Conservation (phyloP, 495 filamentous ascomycete genomes). For the Symbiotaphrina buchneri region DNA sequence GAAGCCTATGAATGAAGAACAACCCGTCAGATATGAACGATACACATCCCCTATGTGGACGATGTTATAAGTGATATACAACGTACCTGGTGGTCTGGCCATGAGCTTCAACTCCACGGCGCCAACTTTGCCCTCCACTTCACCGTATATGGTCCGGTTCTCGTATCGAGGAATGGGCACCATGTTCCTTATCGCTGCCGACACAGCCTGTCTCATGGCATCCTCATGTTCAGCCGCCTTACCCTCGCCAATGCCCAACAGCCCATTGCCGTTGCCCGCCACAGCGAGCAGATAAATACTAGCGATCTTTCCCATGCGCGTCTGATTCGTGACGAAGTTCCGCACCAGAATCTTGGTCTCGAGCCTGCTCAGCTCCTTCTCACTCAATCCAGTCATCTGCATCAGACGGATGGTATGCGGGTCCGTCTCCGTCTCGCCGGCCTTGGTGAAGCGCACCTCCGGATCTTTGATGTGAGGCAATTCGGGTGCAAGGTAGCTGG, state of each 20-base stretch:
- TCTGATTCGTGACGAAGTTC: conserved; percentile 73
- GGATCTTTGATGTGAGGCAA: conserved; percentile 12
- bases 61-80: conserved; percentile 1
- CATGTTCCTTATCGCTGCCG: conserved; percentile 69
- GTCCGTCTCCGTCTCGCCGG: conserved; percentile 21
- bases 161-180: conserved; percentile 75
- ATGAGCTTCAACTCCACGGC: conserved; percentile 61
- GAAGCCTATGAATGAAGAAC: conserved; percentile 36
- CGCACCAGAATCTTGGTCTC: conserved; percentile 40
- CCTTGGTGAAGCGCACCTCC: conserved; percentile 4
- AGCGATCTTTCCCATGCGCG: conserved; percentile 77
- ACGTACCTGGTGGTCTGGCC: conserved; percentile 69
- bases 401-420: conserved; percentile 34
- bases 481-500: conserved; percentile 20
- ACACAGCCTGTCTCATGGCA: conserved; percentile 39
- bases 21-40: not conserved
- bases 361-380: conserved; percentile 28
- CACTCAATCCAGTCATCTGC: conserved; percentile 42
- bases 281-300: conserved; percentile 47
- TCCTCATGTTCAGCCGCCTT: conserved; percentile 54
- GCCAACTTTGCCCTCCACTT: conserved; percentile 64
- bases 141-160: conserved; percentile 72
- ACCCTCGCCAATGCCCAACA: conserved; percentile 73
- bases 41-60: not conserved
- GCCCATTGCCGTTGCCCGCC: conserved; percentile 65